A percentile compares a stretch with the other conserved stretches of the same genome.
phyloP scores from a whole-genome alignment of 2,329 filamentous ascomycete genomes.

The Penicillium verrucosum region DNA sequence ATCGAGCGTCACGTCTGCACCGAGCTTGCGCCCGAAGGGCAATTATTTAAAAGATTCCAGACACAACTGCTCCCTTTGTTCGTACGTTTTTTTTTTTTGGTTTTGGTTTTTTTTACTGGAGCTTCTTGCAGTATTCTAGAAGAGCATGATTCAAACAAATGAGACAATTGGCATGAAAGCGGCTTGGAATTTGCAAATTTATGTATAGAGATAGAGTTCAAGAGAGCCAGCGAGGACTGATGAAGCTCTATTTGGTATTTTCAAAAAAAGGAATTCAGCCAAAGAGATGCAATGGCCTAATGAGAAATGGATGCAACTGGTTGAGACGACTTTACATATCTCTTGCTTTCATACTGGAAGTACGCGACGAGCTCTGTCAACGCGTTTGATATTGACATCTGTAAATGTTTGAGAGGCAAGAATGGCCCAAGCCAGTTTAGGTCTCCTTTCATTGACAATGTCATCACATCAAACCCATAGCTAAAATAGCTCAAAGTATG shows the following conservation, averaged over 20 bases:
- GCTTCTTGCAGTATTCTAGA: background rate
- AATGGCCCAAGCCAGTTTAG: background rate
- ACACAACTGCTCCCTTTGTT: slow-evolving; percentile 5
- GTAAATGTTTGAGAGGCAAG: background rate
- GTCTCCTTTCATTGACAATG: background rate
- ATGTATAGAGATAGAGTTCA: background rate
- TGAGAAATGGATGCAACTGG: background rate
- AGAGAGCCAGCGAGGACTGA: background rate
- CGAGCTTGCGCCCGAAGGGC: slow-evolving; percentile 14
- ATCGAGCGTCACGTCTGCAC: slow-evolving; percentile 21
- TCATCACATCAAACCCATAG: background rate
- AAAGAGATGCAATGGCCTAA: background rate
- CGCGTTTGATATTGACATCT: background rate
- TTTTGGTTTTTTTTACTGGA: background rate
- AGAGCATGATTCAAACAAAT: background rate
- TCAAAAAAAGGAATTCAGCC: background rate
- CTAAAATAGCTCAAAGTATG: background rate
- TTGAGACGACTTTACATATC: background rate
- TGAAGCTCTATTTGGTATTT: background rate
- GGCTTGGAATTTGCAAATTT: background rate
- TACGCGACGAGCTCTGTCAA: background rate
- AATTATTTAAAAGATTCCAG: slow-evolving; percentile 12
- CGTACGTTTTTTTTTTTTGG: background rate
- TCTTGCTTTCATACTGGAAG: background rate
- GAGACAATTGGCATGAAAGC: background rate